These are phyloP conservation scores for Ophiocordyceps sinensis DNA, from an alignment of 2,329 filamentous ascomycete species.

Conservation along the genomic window DNA sequence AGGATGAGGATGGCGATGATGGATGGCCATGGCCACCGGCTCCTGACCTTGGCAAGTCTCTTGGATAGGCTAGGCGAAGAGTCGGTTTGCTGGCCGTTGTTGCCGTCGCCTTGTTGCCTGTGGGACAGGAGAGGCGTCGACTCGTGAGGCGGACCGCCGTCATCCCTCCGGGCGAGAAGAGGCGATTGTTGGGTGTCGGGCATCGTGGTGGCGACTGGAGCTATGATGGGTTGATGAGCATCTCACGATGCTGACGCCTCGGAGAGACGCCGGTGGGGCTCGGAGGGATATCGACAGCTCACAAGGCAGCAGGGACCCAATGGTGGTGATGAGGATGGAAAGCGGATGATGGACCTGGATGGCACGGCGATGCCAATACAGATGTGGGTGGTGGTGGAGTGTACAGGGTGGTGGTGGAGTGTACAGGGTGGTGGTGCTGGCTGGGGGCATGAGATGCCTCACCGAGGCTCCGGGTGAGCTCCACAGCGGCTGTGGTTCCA, in stretches of 20 bases:
- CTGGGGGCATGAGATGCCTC: too few relatives aligned
- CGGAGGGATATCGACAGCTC: too few relatives aligned
- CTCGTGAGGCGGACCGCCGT: constrained; percentile 20
- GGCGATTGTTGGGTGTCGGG: constrained; percentile 29
- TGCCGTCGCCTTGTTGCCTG: constrained; percentile 2
- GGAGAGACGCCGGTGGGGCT: not conserved
- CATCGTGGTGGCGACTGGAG: constrained; percentile 18
- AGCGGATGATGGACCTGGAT: too few relatives aligned
- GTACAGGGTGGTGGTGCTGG: too few relatives aligned
- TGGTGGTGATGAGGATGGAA: too few relatives aligned
- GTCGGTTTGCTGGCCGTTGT: constrained; percentile 22
- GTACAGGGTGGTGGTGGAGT: too few relatives aligned
- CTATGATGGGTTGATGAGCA: not conserved
- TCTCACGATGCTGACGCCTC: not conserved
- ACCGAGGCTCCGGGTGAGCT: too few relatives aligned
- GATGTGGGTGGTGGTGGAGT: too few relatives aligned
- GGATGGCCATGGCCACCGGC: constrained; percentile 52
- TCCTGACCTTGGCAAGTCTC: constrained; percentile 10
- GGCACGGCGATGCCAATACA: too few relatives aligned
- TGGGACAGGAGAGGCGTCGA: constrained; percentile 36
- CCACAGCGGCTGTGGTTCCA: too few relatives aligned
- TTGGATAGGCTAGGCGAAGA: constrained; percentile 7
- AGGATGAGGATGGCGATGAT: constrained; percentile 58
- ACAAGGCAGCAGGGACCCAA: too few relatives aligned
- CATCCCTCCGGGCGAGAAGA: constrained; percentile 22